Evolutionary conservation across 2,329 filamentous ascomycete genomes (phyloP).

Genomic region (Alternaria metachromatica): DNA sequence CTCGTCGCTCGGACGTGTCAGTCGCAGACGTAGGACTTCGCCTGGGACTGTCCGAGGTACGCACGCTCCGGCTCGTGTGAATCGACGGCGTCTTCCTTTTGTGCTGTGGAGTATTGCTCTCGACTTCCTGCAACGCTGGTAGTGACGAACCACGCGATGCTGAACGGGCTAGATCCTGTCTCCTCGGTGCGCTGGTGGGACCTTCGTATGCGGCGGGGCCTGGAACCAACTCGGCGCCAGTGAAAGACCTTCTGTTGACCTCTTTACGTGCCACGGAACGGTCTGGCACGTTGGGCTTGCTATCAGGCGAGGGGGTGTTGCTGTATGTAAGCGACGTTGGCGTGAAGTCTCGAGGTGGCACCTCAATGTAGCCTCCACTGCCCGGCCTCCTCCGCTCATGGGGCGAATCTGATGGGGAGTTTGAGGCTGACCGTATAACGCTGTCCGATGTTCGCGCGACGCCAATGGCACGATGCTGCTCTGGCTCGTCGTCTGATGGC

Average conservation of each 20-base stretch:
- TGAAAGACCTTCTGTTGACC: conserved; percentile 16
- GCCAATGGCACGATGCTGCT: conserved; percentile 46
- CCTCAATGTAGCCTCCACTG: conserved; percentile 37
- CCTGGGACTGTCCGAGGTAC: conserved; percentile 21
- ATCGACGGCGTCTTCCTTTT: conserved; percentile 13
- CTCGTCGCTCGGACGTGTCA: conserved; percentile 23
- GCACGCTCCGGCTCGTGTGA: conserved; percentile 14
- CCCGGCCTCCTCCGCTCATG: conserved; percentile 22
- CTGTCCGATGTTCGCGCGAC: conserved; percentile 53
- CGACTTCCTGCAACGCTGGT: conserved; percentile 40
- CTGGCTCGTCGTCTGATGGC: conserved; percentile 33
- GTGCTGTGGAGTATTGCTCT: conserved; percentile 16
- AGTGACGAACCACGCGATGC: conserved; percentile 33
- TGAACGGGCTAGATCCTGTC: conserved; percentile 28
- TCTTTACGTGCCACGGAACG: conserved; percentile 31
- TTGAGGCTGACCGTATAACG: conserved; percentile 39
- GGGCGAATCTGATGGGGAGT: conserved; percentile 26
- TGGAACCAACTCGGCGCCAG: conserved; percentile 8
- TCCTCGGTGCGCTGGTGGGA: conserved; percentile 23
- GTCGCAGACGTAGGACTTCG: conserved; percentile 21
- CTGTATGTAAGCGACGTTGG: conserved; percentile 27
- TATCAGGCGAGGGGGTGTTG: conserved; percentile 39
- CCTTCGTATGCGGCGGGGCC: conserved; percentile 7
- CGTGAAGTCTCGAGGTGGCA: conserved; percentile 33
- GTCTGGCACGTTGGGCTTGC: conserved; percentile 24